Evolutionary conservation across 2,329 filamentous ascomycete species (phyloP).

Genomic region (Emmonsia crescens): DNA sequence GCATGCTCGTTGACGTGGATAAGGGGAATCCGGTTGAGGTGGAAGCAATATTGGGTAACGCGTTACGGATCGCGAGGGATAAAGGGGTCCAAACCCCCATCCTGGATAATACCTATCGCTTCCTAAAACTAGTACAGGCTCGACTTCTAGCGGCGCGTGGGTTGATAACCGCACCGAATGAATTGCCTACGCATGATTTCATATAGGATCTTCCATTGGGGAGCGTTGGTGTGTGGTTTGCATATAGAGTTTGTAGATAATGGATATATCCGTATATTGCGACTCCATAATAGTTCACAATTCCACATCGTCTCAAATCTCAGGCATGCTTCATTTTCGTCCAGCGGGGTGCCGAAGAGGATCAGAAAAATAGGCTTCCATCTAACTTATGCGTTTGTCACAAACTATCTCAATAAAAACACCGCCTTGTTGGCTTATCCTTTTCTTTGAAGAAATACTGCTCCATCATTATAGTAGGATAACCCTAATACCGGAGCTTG

Average conservation of each 20-base stretch:
- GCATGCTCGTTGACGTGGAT: conserved; percentile 1
- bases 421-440: too few relatives aligned
- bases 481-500: too few relatives aligned
- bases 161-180: neutral
- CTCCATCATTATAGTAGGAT: too few relatives aligned
- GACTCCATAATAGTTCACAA: neutral
- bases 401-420: too few relatives aligned
- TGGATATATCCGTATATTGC: neutral
- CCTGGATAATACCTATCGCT: neutral
- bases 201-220: neutral
- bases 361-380: neutral
- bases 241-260: neutral
- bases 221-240: neutral
- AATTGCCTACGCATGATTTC: neutral
- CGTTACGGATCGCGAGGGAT: neutral
- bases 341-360: neutral
- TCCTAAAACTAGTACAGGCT: neutral
- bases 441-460: too few relatives aligned
- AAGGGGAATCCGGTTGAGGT: neutral
- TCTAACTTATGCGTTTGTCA: too few relatives aligned
- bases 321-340: neutral
- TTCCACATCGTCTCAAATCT: neutral
- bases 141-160: neutral
- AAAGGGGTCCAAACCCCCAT: neutral
- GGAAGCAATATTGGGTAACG: neutral